Evolutionary conservation across 2,329 filamentous ascomycete genomes (phyloP).

Genomic region (Ophiostoma fasciatum): DNA sequence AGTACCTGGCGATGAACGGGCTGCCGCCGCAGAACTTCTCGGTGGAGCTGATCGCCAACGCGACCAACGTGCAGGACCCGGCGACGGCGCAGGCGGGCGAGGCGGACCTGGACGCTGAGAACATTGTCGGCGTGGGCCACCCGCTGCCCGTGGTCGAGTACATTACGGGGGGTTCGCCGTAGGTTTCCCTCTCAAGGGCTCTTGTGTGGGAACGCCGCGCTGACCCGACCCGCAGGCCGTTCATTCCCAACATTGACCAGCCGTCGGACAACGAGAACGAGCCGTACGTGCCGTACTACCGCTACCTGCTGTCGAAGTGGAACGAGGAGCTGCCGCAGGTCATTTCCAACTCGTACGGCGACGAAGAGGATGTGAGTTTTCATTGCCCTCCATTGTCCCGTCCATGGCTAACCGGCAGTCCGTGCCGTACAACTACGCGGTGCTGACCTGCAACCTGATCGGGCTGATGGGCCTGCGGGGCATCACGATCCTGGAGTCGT

Average conservation of each 20-base stretch:
- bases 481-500: constrained; percentile 49
- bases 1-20: constrained; percentile 33
- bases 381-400: background rate
- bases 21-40: constrained; percentile 37
- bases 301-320: constrained; percentile 40
- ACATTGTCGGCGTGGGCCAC: constrained; percentile 37
- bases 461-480: constrained; percentile 50
- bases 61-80: constrained; percentile 30
- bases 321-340: constrained; percentile 44
- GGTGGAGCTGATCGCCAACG: constrained; percentile 39
- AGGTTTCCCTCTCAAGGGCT: constrained; percentile 15
- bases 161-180: constrained; percentile 14
- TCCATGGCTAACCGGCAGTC: constrained; percentile 24
- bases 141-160: constrained; percentile 21
- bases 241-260: constrained; percentile 16
- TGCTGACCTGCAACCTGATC: constrained; percentile 38
- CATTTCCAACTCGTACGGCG: constrained; percentile 55
- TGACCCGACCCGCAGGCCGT: constrained; percentile 14
- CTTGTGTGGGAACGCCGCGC: too few species aligned
- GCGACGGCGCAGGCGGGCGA: constrained; percentile 25
- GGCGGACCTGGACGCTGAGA: constrained; percentile 50
- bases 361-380: constrained; percentile 33
- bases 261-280: constrained; percentile 40
- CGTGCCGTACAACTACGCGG: constrained; percentile 43
- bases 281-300: constrained; percentile 50